Base-by-base conservation (phyloP, 148 eudicot genomes). In the Pharnaceum exiguum region DNA sequence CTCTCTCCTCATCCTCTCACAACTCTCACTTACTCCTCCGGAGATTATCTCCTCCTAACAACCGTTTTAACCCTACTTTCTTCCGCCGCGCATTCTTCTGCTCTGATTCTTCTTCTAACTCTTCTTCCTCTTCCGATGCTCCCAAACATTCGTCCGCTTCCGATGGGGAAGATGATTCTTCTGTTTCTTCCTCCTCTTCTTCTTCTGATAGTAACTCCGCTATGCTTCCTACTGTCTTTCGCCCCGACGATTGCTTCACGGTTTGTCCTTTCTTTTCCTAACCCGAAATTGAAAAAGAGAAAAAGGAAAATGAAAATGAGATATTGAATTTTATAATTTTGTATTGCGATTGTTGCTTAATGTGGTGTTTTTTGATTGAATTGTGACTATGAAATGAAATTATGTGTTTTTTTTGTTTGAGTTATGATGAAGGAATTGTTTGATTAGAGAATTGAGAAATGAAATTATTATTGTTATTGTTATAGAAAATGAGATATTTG, bases 171-270 rank as follows among this genome's bases (percentile, higher is more conserved):
- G 77, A 63, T 1, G 85, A 71, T 27, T 81, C 68, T 1, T 70
- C 71, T 0, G 85, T 87, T 2, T 72, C 79, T 2, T 82, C 76
- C 68, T 38, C 80, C 15, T 67, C 89, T 5, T 63, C 83, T n/a
- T n/a, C n/a, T n/a, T n/a, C n/a, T n/a, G n/a, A n/a, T n/a, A n/a
- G n/a, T n/a, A n/a, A n/a, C n/a, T n/a, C n/a, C 5, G 79, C 90
- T 3, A 85, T 85, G 23, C 80, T 87, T 7, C 94, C 98, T 0
- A 78, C 84, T 23, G 86, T 76, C 18, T 76, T 85, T 57, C 71
- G 77, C 45, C 88, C 98, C 1, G 98, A 91, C 30, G 98, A 91
- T 50, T 87, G 76, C 62, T 73, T 82, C 60, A 77, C 81, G 85
- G 98, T 91, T 67, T 4, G 50, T 55, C 71, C 19, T 40, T 23